These are phyloP conservation scores for Lactarius quietus DNA, from an alignment of 768 basidiomycete genomes.

Conservation along the genomic window DNA sequence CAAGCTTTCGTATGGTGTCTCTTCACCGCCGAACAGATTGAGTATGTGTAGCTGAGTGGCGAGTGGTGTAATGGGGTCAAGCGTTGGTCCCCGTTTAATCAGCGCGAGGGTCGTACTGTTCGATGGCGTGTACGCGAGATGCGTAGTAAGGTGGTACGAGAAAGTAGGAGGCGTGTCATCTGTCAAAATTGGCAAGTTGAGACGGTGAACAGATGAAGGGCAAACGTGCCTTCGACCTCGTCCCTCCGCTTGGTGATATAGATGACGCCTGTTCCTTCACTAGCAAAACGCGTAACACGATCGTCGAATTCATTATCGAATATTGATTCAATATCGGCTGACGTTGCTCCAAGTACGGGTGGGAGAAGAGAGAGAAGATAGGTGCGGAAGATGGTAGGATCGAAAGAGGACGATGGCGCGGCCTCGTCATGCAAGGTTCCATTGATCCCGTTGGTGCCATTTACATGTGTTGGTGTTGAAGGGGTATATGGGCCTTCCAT, in stretches of 20 bases:
- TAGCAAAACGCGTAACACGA: conserved; percentile 69
- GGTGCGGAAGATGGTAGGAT: conserved; percentile 62
- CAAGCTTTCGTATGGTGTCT: conserved; percentile 91
- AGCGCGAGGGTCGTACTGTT: conserved; percentile 86
- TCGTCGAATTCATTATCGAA: conserved; percentile 76
- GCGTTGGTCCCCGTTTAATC: conserved; percentile 84
- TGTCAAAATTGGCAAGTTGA: conserved; percentile 31
- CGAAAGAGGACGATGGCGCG: conserved; percentile 51
- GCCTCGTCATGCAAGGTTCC: conserved; percentile 32
- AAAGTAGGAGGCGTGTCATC: conserved; percentile 65
- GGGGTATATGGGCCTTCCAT: conserved; percentile 28
- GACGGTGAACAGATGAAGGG: conserved; percentile 2
- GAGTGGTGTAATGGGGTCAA: conserved; percentile 78
- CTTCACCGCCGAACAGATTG: conserved; percentile 85
- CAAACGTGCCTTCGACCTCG: conserved; percentile 61
- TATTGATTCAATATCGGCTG: conserved; percentile 59
- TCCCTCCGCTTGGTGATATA: conserved; percentile 81
- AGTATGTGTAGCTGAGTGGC: conserved; percentile 87
- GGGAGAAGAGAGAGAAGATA: conserved; percentile 75
- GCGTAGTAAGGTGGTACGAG: conserved; percentile 63
- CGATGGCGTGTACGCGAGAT: conserved; percentile 75
- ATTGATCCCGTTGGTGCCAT: conserved; percentile 24
- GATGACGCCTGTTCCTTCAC: conserved; percentile 70
- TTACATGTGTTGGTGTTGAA: conserved; percentile 21
- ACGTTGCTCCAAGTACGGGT: conserved; percentile 71